These are phyloP conservation scores for Mortierella sp. DNA, from an alignment of 371 early-diverging fungal species.

Conservation along the genomic window DNA sequence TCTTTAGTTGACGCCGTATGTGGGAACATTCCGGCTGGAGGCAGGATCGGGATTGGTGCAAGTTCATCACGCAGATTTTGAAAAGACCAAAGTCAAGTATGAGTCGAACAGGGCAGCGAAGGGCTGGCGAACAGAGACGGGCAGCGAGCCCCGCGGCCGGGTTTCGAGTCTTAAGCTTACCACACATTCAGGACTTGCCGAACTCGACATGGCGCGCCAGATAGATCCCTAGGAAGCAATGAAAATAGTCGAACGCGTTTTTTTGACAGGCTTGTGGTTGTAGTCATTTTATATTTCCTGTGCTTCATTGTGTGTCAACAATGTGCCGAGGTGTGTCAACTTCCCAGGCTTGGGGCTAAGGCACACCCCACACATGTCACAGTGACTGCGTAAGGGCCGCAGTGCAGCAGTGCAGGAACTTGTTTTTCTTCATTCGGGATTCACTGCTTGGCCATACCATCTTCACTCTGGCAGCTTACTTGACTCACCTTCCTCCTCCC, in stretches of 20 bases:
- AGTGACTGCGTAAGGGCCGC: conserved; percentile 8
- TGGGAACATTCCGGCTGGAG: neutral
- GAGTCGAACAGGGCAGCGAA: neutral
- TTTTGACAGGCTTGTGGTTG: neutral
- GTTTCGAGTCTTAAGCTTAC: neutral
- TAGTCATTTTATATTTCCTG: neutral
- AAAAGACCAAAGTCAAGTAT: neutral
- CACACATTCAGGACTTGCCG: neutral
- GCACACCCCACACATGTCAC: neutral
- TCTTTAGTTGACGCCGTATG: neutral
- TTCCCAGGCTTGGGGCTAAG: neutral
- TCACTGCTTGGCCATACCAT: neutral
- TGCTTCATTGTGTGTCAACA: neutral
- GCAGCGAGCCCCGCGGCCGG: neutral
- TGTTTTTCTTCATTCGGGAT: neutral
- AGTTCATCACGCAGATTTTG: neutral
- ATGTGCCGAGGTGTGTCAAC: no score
- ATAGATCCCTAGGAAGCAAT: neutral
- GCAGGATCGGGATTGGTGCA: neutral
- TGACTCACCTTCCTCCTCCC: neutral
- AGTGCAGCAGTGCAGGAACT: neutral
- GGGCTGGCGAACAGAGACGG: neutral
- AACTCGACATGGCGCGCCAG: conserved; percentile 6
- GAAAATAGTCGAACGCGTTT: neutral
- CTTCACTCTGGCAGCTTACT: neutral